These are phyloP conservation scores for Teratosphaeria epicoccoides DNA, from an alignment of 2,329 filamentous ascomycete species.

Conservation along the genomic window DNA sequence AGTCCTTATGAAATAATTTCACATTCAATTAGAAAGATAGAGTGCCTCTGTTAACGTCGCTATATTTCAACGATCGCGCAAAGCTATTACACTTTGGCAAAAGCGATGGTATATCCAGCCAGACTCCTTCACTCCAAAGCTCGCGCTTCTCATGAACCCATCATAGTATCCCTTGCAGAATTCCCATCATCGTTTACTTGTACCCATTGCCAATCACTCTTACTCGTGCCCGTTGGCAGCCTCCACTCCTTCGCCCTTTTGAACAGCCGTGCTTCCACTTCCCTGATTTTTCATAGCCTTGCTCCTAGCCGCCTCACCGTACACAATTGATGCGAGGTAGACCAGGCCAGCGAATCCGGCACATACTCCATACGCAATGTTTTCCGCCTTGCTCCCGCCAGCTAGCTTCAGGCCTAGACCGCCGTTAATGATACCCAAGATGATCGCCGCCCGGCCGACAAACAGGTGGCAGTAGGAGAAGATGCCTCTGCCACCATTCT, in stretches of 20 bases:
- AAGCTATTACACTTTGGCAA: not conserved
- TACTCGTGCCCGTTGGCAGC: not conserved
- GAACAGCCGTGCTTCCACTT: not conserved
- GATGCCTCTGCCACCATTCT: conserved; percentile 33
- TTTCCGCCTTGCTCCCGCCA: conserved; percentile 19
- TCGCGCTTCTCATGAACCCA: not conserved
- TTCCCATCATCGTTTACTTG: not conserved
- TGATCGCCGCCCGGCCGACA: conserved; percentile 30
- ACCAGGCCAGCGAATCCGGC: conserved; percentile 37
- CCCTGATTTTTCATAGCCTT: not conserved
- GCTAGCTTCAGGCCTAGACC: conserved; percentile 43
- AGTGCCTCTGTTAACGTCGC: not conserved
- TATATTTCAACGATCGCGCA: not conserved
- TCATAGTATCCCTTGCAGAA: not conserved
- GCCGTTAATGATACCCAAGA: conserved; percentile 47
- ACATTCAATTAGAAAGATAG: too few relatives aligned
- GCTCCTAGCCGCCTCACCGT: conserved; percentile 19
- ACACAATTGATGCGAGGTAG: conserved; percentile 28
- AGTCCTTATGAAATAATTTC: too few relatives aligned
- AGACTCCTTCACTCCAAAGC: not conserved
- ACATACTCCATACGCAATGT: conserved; percentile 40
- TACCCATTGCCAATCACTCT: not conserved
- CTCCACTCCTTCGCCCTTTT: too few relatives aligned
- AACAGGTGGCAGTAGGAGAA: conserved; percentile 32
- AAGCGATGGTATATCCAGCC: too few relatives aligned